phyloP scores from a whole-genome alignment of 768 basidiomycete species.

The Termitomyces sp. region DNA sequence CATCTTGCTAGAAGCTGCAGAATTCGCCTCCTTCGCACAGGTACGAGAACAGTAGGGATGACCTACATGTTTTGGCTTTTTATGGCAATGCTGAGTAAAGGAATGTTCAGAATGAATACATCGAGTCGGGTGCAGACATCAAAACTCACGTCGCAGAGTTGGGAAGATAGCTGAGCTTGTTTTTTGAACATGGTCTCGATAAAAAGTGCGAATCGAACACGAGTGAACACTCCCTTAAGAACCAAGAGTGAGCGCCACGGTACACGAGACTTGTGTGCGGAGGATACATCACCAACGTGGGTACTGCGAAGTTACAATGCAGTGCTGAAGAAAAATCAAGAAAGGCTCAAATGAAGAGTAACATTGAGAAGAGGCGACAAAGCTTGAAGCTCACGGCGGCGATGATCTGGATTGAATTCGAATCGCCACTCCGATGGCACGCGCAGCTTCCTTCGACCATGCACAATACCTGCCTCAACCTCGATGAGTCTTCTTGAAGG shows the following conservation, averaged over 20 bases:
- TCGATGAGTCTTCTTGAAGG: too few relatives aligned
- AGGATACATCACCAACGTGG: too few relatives aligned
- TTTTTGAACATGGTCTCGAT: background rate
- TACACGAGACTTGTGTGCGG: background rate
- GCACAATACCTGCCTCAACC: background rate
- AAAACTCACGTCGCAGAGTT: slow-evolving; percentile 37
- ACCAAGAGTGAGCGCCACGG: background rate
- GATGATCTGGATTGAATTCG: background rate
- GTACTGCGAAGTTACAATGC: background rate
- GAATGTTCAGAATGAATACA: slow-evolving; percentile 4
- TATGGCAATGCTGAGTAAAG: slow-evolving; percentile 42
- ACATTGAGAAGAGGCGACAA: background rate
- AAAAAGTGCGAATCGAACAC: background rate
- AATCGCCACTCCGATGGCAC: background rate
- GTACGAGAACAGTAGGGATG: slow-evolving; percentile 51
- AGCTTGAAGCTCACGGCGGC: too few relatives aligned
- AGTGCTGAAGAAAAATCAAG: background rate
- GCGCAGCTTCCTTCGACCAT: background rate
- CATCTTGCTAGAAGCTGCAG: slow-evolving; percentile 22
- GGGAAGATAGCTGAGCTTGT: slow-evolving; percentile 14
- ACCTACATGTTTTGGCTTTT: slow-evolving; percentile 43
- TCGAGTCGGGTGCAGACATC: background rate
- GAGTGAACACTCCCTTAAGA: background rate
- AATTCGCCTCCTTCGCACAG: slow-evolving; percentile 40
- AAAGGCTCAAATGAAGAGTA: background rate